Base-by-base conservation (phyloP, 306 rosid species). In the Ammopiptanthus mongolicus region DNA sequence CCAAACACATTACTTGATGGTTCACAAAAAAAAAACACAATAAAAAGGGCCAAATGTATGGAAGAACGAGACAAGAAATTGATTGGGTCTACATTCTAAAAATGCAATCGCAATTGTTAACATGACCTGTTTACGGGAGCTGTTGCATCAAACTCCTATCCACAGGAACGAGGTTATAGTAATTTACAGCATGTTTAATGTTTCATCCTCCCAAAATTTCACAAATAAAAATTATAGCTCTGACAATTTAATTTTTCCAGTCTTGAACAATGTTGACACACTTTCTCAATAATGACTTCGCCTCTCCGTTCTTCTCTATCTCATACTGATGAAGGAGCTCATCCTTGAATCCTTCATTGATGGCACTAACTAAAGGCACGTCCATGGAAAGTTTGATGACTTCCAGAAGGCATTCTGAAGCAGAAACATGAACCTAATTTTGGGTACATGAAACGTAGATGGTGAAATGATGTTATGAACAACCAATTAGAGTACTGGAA, bases 341-440 rank as follows among this genome's bases (percentile, higher is more conserved):
- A 13, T 69, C 82, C 75, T 77, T 82, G 63, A 91, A 78, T 42
- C 76, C 86, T 37, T 70, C 74, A 70, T 82, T 72, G 7, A 75
- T 66, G 50, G 37, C 17, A 46, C 81, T 57, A n/a, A 60, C 77
- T 17, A 75, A 61, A 13, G 84, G 81, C 80, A 82, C 81, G 6
- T 76, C 78, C 71, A 14, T 46, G 14, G 71, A 69, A 44, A 90
- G 75, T 79, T 87, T 86, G 53, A 83, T 17, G 81, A 91, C 76
- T 82, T 85, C 95, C 74, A 91, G 56, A 66, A 94, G 89, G 83
- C 97, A 88, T 66, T 90, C 96, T 15, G 97, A 86, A 71, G 93
- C 97, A 79, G 81, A 82, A 44, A 94, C 83, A 81, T 91, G 98
- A 75, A 91, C 98, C 98, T 94, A 65, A 14, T 81, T 76, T 73